phyloP scores from a whole-genome alignment of 2,329 filamentous ascomycete genomes.

The Penicillium frequentans region DNA sequence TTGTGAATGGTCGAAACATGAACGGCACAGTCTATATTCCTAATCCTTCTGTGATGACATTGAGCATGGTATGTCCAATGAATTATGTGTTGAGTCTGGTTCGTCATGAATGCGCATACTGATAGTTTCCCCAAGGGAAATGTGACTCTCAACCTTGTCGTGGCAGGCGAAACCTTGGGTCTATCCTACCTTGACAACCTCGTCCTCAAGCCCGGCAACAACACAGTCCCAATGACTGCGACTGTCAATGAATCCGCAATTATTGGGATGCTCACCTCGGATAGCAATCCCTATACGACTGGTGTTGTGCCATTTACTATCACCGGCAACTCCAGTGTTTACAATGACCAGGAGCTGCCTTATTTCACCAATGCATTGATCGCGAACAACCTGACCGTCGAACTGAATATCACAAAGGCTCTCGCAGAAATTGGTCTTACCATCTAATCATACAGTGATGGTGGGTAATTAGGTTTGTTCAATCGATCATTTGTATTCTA shows the following conservation, averaged over 20 bases:
- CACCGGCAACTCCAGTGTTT: constrained; percentile 49
- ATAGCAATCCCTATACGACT: constrained; percentile 40
- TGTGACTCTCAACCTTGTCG: constrained; percentile 55
- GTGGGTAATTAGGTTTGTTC: background rate
- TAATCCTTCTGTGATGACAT: constrained; percentile 59
- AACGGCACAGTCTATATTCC: constrained; percentile 57
- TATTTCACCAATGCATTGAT: constrained; percentile 57
- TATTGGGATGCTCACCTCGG: constrained; percentile 24
- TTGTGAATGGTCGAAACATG: constrained; percentile 53
- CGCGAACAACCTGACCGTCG: constrained; percentile 46
- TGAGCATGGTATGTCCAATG: constrained; percentile 45
- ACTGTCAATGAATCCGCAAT: constrained; percentile 47
- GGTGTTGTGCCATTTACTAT: constrained; percentile 54
- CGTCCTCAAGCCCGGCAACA: constrained; percentile 55
- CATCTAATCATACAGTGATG: background rate
- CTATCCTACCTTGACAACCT: constrained; percentile 52
- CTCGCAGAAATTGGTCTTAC: constrained; percentile 23
- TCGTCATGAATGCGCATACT: background rate
- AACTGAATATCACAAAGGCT: constrained; percentile 45
- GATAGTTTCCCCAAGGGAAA: constrained; percentile 44
- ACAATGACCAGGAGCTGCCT: constrained; percentile 50
- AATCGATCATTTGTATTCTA: background rate
- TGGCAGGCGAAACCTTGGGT: constrained; percentile 51
- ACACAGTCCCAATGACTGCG: constrained; percentile 52
- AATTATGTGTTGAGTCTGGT: too few species aligned